Evolutionary conservation across 495 filamentous ascomycete species (phyloP), one percentile per base, ranked within the genome.

Genomic region (Penicillium odoratum): DNA sequence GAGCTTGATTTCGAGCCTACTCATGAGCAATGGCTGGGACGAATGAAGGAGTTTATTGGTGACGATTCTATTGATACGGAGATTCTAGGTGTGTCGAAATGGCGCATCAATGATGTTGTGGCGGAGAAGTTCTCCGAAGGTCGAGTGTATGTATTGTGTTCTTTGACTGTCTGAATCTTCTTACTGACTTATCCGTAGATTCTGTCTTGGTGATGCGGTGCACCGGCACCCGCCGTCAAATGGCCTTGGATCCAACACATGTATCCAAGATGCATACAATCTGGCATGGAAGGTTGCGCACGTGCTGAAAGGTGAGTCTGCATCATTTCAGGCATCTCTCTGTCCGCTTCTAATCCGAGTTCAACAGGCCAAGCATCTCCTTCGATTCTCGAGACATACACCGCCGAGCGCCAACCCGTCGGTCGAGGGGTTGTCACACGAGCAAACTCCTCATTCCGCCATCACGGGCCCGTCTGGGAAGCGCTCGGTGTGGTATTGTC

Each of bases 221-320:
- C 81, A 83, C 55, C 73, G 79, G 1, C 81, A 84, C 55, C 79
- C 81, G 0, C 80, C 80, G 7, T 63, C 74, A 1, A 79, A 81
- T 55, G 80, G 78, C 0, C 74, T 82, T 3, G 81, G 81, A 10
- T 74, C 70, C 16, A 84, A 84, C 50, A 82, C 78, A 15, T 82
- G 79, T 57, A 73, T 83, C 6, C 78, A 82, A 69, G 81, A 84
- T 58, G 75, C 80, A 0, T 81, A 74, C 57, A 83, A 84, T 50
- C 61, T 84, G 10, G 80, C 81, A 9, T 85, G 81, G 81, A 85
- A 85, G 53, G 61, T 83, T 21, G 79, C 80, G 0, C 74, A 76
- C 55, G 77, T 79, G 11, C 57, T 75, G 36, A 73, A 74, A 40
- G 78, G 75, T 62, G 57, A 45, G 49, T 42, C 2, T 5, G 11